Evolutionary conservation across 208 protist genomes (phyloP).

Genomic region (Endotrypanum monterogeii): DNA sequence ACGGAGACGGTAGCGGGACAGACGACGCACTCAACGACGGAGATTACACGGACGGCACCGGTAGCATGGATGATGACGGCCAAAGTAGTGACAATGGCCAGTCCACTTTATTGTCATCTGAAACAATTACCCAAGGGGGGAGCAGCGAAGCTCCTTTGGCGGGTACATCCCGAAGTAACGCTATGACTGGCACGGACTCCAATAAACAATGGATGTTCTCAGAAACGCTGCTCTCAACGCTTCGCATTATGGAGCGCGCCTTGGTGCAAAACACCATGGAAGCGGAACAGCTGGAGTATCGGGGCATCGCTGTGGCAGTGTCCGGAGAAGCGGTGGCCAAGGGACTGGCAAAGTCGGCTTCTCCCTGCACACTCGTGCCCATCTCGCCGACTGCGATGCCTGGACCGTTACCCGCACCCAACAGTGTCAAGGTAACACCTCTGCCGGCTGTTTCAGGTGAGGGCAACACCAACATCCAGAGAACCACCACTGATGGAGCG

Average conservation of each 20-base stretch:
- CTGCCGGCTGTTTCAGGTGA: constrained; percentile 13
- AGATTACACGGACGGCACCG: constrained; percentile 33
- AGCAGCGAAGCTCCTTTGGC: not conserved
- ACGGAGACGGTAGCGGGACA: constrained; percentile 16
- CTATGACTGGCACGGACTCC: constrained; percentile 6
- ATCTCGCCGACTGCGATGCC: not conserved
- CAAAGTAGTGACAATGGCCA: constrained; percentile 41
- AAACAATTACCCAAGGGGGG: constrained; percentile 6
- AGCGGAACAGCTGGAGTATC: constrained; percentile 84
- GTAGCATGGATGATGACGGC: constrained; percentile 20
- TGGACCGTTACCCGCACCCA: not conserved
- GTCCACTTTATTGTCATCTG: constrained; percentile 34
- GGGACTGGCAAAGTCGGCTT: not conserved
- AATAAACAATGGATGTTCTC: constrained; percentile 74
- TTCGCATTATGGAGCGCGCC: constrained; percentile 91
- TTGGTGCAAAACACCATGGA: constrained; percentile 92
- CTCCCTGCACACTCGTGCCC: not conserved
- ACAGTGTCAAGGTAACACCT: not conserved
- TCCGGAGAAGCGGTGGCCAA: not conserved
- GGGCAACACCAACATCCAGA: not conserved
- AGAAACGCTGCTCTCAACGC: constrained; percentile 74
- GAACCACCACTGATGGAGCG: not conserved
- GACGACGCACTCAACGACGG: constrained; percentile 54
- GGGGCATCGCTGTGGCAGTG: constrained; percentile 71
- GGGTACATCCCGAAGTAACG: not conserved